Evolutionary conservation across 78 protist genomes (phyloP), one percentile per base, ranked within the genome.

Genomic region (Salpingoeca rosetta): DNA sequence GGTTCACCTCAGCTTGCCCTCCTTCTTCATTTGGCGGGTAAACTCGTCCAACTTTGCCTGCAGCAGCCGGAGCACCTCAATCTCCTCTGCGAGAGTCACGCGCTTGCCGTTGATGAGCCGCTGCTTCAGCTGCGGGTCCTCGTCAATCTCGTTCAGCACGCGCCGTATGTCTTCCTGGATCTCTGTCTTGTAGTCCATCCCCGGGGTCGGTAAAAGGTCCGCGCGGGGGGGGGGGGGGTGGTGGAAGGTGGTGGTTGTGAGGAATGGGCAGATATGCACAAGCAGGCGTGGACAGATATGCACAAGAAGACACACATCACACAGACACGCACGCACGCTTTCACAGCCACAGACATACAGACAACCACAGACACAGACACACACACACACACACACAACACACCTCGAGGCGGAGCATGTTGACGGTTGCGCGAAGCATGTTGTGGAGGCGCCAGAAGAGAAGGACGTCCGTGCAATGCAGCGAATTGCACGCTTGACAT

Each of bases 401-500:
- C 41, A 75, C 57, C 51, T 77, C 40, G 1, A 25, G 44, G 3
- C 81, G 81, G 27, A 77, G 57, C 27, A 38, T 41, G 24, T 77
- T 77, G 51, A 24, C 35, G 51, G 81, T 42, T 25, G 81, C 51
- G 28, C 35, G 24, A 3, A 77, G 81, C 44, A 38, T 42, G 3
- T 42, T 26, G 35, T 77, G 2, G 37, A 77, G 0, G 51, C 81
- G 81, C 81, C 81, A 77, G 35, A 77, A 77, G 51, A 77, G 81
- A 7, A 77, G 40, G 36, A 77, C 81, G 51, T 77, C 81, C 25
- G 11, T 35, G 51, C 81, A 77, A 3, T 38, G 38, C 57, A 77
- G 81, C 37, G n/a, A 44, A 24, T 77, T 77, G 3, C n/a, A 25
- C 2, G 81, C 28, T 3, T 39, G 65, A 17, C 65, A 51, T 17